Conservation (phyloP, 73 alveolate species). For the Paramecium octaurelia region DNA sequence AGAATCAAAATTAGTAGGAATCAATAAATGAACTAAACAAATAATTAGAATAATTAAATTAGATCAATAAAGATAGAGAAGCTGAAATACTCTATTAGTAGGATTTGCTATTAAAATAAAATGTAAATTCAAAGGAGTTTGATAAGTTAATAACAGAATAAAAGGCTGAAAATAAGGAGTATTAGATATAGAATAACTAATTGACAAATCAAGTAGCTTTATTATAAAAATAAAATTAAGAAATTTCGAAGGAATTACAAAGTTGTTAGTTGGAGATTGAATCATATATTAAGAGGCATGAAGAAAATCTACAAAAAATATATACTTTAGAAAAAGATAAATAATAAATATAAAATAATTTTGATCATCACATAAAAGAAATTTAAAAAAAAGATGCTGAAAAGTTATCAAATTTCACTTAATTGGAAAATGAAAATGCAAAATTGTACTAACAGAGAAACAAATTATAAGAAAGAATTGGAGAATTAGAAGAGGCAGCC, state of each 20-base stretch:
- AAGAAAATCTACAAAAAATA: background rate
- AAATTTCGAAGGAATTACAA: background rate
- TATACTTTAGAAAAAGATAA: background rate
- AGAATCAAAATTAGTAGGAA: background rate
- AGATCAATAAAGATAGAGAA: background rate
- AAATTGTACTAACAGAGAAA: background rate
- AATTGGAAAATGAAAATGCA: constrained; percentile 13
- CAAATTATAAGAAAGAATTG: background rate
- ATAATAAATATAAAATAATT: background rate
- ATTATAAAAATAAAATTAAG: background rate
- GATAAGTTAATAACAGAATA: background rate
- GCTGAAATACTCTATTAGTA: background rate
- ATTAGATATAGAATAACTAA: background rate
- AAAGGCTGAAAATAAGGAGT: constrained; percentile 7
- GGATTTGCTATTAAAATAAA: background rate
- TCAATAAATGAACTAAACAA: background rate
- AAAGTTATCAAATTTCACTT: background rate
- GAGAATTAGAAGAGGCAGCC: background rate
- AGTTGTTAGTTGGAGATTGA: background rate
- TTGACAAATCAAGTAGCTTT: background rate
- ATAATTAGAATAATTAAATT: background rate
- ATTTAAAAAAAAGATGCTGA: background rate
- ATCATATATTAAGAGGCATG: background rate
- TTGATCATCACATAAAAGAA: background rate
- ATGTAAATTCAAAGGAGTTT: background rate